A percentile compares a stretch with the other conserved stretches of the same genome.
These are phyloP conservation scores for Sordaria brevicollis DNA, from an alignment of 495 filamentous ascomycete species.

Conservation along the genomic window DNA sequence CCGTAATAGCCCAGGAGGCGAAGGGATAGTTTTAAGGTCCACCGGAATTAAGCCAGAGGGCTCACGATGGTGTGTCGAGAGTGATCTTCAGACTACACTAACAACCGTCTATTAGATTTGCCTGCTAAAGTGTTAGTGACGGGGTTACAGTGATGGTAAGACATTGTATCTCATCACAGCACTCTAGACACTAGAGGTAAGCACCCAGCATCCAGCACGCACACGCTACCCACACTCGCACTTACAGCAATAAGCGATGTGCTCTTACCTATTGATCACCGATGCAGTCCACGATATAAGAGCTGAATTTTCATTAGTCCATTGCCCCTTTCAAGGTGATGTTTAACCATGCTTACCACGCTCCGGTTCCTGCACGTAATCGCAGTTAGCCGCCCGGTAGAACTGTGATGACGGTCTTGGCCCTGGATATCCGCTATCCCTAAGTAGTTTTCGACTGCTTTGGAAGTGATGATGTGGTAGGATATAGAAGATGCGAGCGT, in stretches of 20 bases:
- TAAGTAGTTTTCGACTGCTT: not conserved
- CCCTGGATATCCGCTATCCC: not conserved
- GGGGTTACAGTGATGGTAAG: not conserved
- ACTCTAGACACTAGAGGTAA: too few relatives aligned
- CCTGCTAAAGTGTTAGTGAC: not conserved
- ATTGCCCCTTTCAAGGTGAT: not conserved
- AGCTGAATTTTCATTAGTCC: not conserved
- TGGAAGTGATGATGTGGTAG: not conserved
- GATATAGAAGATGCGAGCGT: not conserved
- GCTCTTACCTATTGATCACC: not conserved
- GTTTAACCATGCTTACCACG: not conserved
- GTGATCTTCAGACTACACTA: not conserved
- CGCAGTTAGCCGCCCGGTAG: slow-evolving; percentile 8
- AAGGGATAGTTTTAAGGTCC: too few relatives aligned
- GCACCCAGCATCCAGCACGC: too few relatives aligned
- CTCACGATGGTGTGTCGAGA: not conserved
- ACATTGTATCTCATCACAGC: too few relatives aligned
- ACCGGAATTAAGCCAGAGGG: not conserved
- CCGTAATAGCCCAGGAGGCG: too few relatives aligned
- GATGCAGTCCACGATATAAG: not conserved
- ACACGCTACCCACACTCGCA: not conserved
- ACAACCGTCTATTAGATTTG: not conserved
- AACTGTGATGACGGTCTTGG: not conserved
- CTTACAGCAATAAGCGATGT: not conserved
- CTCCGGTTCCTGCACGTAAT: slow-evolving; percentile 9